phyloP scores from a whole-genome alignment of 352 stramenopile genomes.

The Phytopythium ostracodes region DNA sequence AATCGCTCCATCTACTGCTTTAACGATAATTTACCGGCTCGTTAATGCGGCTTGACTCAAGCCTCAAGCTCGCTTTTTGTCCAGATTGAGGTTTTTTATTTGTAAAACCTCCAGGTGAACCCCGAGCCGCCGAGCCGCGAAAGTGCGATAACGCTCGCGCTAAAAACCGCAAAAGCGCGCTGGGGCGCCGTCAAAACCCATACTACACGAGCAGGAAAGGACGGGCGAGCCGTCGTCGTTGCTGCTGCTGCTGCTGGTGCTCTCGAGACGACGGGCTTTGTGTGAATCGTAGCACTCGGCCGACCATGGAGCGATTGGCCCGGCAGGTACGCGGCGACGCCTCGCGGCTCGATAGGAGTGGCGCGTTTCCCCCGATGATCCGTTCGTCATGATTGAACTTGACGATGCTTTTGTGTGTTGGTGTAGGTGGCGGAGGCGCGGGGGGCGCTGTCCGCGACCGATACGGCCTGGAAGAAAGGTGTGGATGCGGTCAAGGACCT shows the following conservation, averaged over 20 bases:
- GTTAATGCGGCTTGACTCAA: no score
- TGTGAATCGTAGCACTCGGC: no score
- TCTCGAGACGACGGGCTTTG: background rate
- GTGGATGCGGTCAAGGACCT: conserved; percentile 39
- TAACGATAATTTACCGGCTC: no score
- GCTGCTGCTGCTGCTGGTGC: background rate
- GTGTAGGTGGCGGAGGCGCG: conserved; percentile 37
- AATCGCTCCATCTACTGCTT: no score
- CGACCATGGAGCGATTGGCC: conserved; percentile 13
- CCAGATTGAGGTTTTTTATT: no score
- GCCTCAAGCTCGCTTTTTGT: no score
- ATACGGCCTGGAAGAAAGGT: conserved; percentile 40
- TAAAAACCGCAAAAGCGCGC: background rate
- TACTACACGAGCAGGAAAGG: background rate
- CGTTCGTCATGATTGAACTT: background rate
- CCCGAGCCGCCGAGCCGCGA: no score
- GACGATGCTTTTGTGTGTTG: background rate
- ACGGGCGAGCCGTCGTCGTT: background rate
- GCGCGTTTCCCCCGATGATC: background rate
- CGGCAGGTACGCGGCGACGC: conserved; percentile 12
- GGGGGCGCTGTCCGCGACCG: conserved; percentile 19
- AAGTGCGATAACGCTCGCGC: background rate
- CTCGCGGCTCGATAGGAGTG: background rate
- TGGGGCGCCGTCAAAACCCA: no score
- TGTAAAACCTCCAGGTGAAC: no score